Percentiles rank a stretch among this genome's conserved stretches.
These are phyloP conservation scores for Hypoxylon sp. DNA, from an alignment of 2,329 filamentous ascomycete species.

Conservation along the genomic window DNA sequence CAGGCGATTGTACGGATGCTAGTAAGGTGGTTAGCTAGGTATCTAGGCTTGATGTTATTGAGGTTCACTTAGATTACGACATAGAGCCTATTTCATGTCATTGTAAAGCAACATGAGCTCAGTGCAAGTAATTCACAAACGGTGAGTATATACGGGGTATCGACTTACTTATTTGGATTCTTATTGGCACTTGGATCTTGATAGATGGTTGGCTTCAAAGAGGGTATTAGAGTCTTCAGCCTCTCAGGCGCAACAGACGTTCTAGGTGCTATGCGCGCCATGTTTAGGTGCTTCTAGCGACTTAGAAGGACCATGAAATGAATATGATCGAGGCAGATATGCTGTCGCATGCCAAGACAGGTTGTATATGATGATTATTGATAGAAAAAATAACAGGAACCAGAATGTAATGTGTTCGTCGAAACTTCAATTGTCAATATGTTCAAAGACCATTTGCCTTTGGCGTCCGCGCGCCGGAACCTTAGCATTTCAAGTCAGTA, in stretches of 20 bases:
- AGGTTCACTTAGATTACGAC: not conserved
- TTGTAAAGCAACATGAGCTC: not conserved
- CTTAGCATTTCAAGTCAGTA: not conserved
- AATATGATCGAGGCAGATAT: not conserved
- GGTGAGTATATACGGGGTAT: constrained; percentile 47
- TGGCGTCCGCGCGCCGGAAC: not conserved
- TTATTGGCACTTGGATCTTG: constrained; percentile 51
- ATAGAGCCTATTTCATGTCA: not conserved
- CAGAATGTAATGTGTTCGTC: not conserved
- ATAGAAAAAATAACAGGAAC: not conserved
- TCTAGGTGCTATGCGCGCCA: constrained; percentile 50
- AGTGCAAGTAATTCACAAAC: constrained; percentile 13
- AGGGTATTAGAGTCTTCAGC: constrained; percentile 52
- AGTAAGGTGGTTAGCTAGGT: constrained; percentile 25
- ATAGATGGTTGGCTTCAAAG: constrained; percentile 53
- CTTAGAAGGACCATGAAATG: not conserved
- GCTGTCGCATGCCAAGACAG: not conserved
- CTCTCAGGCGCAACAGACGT: constrained; percentile 53
- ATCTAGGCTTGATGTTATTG: not conserved
- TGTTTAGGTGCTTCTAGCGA: constrained; percentile 28
- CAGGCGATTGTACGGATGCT: constrained; percentile 86
- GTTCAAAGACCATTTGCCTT: not conserved
- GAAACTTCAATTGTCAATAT: not conserved
- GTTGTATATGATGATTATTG: not conserved
- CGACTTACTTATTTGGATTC: constrained; percentile 50